Evolutionary conservation across 1,284 basidiomycete species (phyloP).

Genomic region (Phylloboletellus chloephorus): DNA sequence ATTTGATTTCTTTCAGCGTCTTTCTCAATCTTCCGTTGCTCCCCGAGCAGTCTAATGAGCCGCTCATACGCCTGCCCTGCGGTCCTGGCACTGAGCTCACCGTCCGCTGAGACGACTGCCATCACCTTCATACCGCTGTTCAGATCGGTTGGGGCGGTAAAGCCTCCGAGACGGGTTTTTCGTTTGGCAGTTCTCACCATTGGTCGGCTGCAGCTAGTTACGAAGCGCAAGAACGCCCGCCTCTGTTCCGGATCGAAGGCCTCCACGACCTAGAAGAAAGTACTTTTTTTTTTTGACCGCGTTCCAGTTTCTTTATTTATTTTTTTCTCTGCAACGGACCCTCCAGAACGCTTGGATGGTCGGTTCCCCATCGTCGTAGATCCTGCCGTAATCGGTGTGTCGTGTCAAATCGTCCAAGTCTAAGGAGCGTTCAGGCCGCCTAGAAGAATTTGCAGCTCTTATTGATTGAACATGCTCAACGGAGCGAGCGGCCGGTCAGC

Average conservation of each 20-base stretch:
- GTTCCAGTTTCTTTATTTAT: not conserved
- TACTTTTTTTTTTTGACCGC: not conserved
- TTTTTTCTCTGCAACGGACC: constrained; percentile 34
- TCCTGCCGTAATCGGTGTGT: constrained; percentile 76
- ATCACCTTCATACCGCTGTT: constrained; percentile 93
- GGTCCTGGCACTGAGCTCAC: constrained; percentile 6
- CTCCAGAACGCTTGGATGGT: constrained; percentile 79
- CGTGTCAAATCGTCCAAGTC: constrained; percentile 74
- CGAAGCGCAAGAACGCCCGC: constrained; percentile 74
- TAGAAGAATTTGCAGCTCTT: constrained; percentile 81
- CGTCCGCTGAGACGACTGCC: constrained; percentile 55
- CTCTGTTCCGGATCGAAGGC: constrained; percentile 71
- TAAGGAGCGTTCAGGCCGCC: constrained; percentile 79
- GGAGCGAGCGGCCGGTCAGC: constrained; percentile 10
- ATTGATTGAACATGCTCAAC: constrained; percentile 88
- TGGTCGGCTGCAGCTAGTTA: constrained; percentile 86
- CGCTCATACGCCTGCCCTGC: constrained; percentile 45
- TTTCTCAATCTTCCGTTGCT: constrained; percentile 65
- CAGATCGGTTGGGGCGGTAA: constrained; percentile 80
- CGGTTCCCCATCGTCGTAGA: constrained; percentile 62
- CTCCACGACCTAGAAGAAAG: constrained; percentile 55
- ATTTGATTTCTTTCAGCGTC: constrained; percentile 86
- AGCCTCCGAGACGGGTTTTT: constrained; percentile 18
- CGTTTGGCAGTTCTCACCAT: not conserved
- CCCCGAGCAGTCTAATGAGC: constrained; percentile 47